These are phyloP conservation scores for Cryphonectria japonica DNA, from an alignment of 2,329 filamentous ascomycete genomes.

Conservation along the genomic window DNA sequence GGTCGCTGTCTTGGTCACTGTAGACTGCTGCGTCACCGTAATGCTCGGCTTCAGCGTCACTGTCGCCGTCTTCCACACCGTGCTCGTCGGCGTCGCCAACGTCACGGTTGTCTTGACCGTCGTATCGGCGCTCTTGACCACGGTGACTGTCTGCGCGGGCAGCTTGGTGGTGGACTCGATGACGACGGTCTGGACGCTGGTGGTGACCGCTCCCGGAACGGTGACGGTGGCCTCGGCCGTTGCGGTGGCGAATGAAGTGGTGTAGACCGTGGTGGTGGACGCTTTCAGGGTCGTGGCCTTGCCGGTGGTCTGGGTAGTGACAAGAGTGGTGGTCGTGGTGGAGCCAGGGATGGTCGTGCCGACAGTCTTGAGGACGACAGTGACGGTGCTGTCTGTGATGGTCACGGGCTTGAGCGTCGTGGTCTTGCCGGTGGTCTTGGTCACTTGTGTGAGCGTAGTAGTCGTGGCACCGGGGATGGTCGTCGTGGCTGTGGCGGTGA, in stretches of 20 bases:
- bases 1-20: constrained; percentile 7
- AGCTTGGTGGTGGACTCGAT: constrained; percentile 6
- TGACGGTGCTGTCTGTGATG: not conserved
- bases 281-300: constrained; percentile 35
- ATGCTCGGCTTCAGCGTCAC: not conserved
- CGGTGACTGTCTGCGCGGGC: constrained; percentile 13
- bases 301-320: constrained; percentile 24
- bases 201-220: constrained; percentile 1
- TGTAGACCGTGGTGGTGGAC: constrained; percentile 27
- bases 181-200: not conserved
- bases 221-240: constrained; percentile 17
- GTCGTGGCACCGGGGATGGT: not conserved
- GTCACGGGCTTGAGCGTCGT: constrained; percentile 15
- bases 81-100: constrained; percentile 5
- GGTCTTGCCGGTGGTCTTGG: constrained; percentile 3
- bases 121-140: constrained; percentile 11
- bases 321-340: constrained; percentile 13
- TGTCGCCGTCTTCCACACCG: constrained; percentile 7
- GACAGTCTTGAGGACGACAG: constrained; percentile 5
- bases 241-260: constrained; percentile 18
- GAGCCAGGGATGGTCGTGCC: constrained; percentile 12
- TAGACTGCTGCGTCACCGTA: not conserved
- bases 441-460: not conserved
- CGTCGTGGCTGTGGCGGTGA: not conserved
- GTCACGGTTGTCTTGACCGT: constrained; percentile 18